Conservation (phyloP, 73 alveolate genomes). For the Halteria grandinella region DNA sequence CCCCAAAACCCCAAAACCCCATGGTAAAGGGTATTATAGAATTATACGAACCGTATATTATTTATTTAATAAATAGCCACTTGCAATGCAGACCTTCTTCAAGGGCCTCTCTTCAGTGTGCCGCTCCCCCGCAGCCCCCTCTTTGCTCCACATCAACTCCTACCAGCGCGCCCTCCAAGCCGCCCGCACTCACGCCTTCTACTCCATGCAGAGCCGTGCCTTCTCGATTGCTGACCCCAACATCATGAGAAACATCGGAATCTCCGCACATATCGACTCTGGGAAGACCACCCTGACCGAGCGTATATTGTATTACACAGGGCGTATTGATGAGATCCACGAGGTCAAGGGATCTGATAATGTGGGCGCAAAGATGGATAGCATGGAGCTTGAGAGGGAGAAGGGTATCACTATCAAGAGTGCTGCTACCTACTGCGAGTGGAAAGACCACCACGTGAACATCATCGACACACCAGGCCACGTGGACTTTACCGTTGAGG, state of each 20-base stretch:
- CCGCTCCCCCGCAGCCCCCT: no score
- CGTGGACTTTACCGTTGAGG: conserved; percentile 98
- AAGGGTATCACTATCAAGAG: conserved; percentile 95
- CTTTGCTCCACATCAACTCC: no score
- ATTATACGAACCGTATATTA: no score
- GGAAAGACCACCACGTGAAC: conserved; percentile 89
- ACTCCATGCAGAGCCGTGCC: conserved; percentile 40
- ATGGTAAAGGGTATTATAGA: not conserved
- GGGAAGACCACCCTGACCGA: conserved; percentile 97
- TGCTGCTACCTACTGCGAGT: conserved; percentile 95
- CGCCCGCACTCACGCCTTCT: no score
- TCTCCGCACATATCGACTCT: conserved; percentile 96
- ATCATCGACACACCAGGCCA: conserved; percentile 98
- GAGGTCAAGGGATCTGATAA: conserved; percentile 97
- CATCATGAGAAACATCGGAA: conserved; percentile 84
- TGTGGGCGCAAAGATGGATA: conserved; percentile 99
- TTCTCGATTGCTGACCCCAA: conserved; percentile 52
- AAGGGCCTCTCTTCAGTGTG: no score
- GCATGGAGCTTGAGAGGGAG: conserved; percentile 97
- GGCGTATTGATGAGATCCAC: conserved; percentile 88
- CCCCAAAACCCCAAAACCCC: not conserved
- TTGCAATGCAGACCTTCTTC: not conserved
- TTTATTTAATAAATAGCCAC: no score
- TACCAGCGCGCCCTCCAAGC: no score
- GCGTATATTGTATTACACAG: conserved; percentile 94